phyloP scores from a whole-genome alignment of 2,329 filamentous ascomycete species.

The Nothopassalora personata region DNA sequence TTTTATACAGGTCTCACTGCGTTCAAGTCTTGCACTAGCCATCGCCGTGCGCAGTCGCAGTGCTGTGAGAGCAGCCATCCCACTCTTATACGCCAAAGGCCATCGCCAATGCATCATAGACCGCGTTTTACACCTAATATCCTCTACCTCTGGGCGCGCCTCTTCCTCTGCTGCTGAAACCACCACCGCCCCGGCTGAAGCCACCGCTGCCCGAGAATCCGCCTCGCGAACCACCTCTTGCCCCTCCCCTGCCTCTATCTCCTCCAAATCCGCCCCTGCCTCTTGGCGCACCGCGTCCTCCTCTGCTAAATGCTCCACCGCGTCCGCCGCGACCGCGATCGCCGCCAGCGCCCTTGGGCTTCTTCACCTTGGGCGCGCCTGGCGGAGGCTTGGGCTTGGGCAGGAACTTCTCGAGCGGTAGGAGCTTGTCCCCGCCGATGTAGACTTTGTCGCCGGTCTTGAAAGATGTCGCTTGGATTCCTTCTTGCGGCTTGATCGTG shows the following conservation, averaged over 20 bases:
- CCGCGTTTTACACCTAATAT: constrained; percentile 17
- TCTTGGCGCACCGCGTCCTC: constrained; percentile 48
- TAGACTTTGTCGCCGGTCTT: constrained; percentile 96
- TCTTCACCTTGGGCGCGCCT: constrained; percentile 63
- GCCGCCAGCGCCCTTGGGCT: constrained; percentile 55
- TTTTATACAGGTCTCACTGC: neutral
- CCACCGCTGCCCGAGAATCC: constrained; percentile 28
- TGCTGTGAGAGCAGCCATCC: neutral
- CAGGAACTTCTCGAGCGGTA: constrained; percentile 92
- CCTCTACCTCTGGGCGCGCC: constrained; percentile 31
- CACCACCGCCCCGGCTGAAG: constrained; percentile 19
- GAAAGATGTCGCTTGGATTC: constrained; percentile 91
- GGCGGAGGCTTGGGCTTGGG: constrained; percentile 78
- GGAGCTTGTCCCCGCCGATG: constrained; percentile 79
- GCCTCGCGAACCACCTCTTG: constrained; percentile 41
- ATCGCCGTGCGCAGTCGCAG: neutral
- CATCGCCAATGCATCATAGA: constrained; percentile 15
- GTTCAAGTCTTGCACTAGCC: neutral
- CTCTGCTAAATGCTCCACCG: constrained; percentile 23
- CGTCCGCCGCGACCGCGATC: constrained; percentile 34
- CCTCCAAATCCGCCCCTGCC: constrained; percentile 52
- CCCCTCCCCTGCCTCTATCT: constrained; percentile 39
- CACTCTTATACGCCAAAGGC: constrained; percentile 11
- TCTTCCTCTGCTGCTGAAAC: constrained; percentile 15
- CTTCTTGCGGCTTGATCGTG: constrained; percentile 94